Base-by-base conservation (phyloP, 139 green algal species). In the Ostreobium quekettii region DNA sequence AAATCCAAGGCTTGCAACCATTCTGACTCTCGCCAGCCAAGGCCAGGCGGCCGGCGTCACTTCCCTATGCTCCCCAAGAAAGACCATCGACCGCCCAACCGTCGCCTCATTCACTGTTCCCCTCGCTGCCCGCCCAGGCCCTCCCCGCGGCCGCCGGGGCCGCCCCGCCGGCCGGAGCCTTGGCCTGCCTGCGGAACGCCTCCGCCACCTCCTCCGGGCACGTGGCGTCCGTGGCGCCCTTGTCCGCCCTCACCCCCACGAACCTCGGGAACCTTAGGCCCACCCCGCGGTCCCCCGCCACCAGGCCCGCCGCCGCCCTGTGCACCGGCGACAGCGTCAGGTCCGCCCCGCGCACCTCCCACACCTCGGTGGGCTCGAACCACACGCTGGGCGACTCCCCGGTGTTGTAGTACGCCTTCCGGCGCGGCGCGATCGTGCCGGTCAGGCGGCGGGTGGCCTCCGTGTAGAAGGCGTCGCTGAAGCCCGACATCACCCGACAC, bases 401-500 rank as follows among this genome's bases (percentile, higher is more conserved):
- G 24, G 1, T 57, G 22, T 47, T 56, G 75, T 92, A 93, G 76
- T 95, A 91, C 2, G 80, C 56, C 72, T 83, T 85, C 7, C 70
- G 78, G 1, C 49, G 78, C 60, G 80, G 70, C 19, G 49, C 72
- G 39, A 30, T 53, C 0, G 36, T 74, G 6, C 66, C 72, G 2
- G 15, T 29, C 29, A 85, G 77, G 63, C 88, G 79, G 64, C 72
- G 71, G 31, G 71, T 88, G 0, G 81, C 79, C 6, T 77, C 80
- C 1, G n/a, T 47, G 64, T 96, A 96, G 79, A 96, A 95, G 26
- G 71, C 78, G 64, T 97, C 92, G 1, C 71, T 82, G 80, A 97
- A 98, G 32, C 92, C 92, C 19, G 70, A 86, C 86, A 98, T 97
- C 66, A 73, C 83, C 48, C 89, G 82, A 69, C 87, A 94, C 36